A percentile compares a stretch with the other conserved stretches of the same genome.
phyloP scores from a whole-genome alignment of 805 yeast genomes.

The Metschnikowia santaceciliae region DNA sequence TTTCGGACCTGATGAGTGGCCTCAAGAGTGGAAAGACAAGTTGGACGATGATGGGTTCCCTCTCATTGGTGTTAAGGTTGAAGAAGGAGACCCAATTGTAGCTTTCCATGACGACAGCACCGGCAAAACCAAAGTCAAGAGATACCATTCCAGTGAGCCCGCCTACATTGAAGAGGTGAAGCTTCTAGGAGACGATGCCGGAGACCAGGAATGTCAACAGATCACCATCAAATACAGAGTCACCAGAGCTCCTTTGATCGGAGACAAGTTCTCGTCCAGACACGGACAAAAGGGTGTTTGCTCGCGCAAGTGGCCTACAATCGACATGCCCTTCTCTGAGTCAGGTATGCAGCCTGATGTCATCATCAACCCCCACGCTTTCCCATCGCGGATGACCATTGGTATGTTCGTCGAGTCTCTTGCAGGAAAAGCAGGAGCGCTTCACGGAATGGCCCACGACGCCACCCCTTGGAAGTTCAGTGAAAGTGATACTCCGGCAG shows the following conservation, averaged over 20 bases:
- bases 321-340: slow-evolving; percentile 96
- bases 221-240: slow-evolving; percentile 86
- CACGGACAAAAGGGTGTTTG: slow-evolving; percentile 99
- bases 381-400: slow-evolving; percentile 99
- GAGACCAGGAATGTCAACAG: slow-evolving; percentile 75
- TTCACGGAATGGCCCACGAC: slow-evolving; percentile 97
- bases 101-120: slow-evolving; percentile 88
- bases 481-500: slow-evolving; percentile 94
- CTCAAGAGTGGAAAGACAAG: slow-evolving; percentile 82
- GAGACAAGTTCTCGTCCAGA: slow-evolving; percentile 96
- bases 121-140: slow-evolving; percentile 87
- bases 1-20: slow-evolving; percentile 90
- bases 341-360: slow-evolving; percentile 96
- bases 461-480: slow-evolving; percentile 94
- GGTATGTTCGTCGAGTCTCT: slow-evolving; percentile 98
- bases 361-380: slow-evolving; percentile 97
- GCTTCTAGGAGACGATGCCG: slow-evolving; percentile 75
- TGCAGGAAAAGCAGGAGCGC: slow-evolving; percentile 98
- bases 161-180: slow-evolving; percentile 95
- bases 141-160: slow-evolving; percentile 91
- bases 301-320: slow-evolving; percentile 95
- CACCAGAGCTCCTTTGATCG: slow-evolving; percentile 89
- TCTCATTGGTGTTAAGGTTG: slow-evolving; percentile 76
- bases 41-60: slow-evolving; percentile 94
- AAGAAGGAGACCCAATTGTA: slow-evolving; percentile 93